Percentiles rank a stretch among this genome's conserved stretches.
These are phyloP conservation scores for Tylopilus subfusipes DNA, from an alignment of 768 basidiomycete genomes.

Conservation along the genomic window DNA sequence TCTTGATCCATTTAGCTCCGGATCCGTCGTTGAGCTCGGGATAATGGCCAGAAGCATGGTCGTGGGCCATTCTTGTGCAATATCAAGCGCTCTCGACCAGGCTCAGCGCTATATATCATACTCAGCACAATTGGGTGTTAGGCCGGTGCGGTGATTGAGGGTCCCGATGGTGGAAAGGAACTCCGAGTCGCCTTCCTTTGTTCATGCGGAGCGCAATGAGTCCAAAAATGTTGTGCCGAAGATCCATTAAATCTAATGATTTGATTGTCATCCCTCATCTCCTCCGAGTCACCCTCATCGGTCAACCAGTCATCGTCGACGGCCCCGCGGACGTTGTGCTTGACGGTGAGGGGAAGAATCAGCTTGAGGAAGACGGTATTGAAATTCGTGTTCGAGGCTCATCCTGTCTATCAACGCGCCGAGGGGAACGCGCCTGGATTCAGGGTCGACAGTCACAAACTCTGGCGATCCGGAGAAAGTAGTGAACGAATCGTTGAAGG, in stretches of 20 bases:
- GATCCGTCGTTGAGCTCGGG: conserved; percentile 55
- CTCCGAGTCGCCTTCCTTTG: no score
- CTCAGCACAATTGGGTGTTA: no score
- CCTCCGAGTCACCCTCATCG: no score
- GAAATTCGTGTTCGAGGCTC: conserved; percentile 55
- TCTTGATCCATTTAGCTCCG: conserved; percentile 82
- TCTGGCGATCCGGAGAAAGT: conserved; percentile 56
- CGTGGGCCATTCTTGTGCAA: conserved; percentile 17
- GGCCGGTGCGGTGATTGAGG: no score
- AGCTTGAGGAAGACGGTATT: conserved; percentile 59
- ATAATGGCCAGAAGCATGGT: conserved; percentile 35
- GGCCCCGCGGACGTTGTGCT: conserved; percentile 52
- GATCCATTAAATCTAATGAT: no score
- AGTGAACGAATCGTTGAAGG: conserved; percentile 65
- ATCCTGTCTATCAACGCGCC: conserved; percentile 39
- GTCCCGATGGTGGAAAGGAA: no score
- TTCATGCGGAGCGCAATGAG: no score
- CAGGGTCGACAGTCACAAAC: conserved; percentile 48
- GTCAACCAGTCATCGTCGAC: no score
- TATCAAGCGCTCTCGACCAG: conserved; percentile 3
- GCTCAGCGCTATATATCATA: no score
- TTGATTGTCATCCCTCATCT: no score
- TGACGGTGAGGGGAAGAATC: conserved; percentile 56
- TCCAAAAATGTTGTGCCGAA: no score
- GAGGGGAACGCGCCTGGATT: conserved; percentile 29